phyloP scores from a whole-genome alignment of 2,329 filamentous ascomycete genomes.

The Fusarium sp. region DNA sequence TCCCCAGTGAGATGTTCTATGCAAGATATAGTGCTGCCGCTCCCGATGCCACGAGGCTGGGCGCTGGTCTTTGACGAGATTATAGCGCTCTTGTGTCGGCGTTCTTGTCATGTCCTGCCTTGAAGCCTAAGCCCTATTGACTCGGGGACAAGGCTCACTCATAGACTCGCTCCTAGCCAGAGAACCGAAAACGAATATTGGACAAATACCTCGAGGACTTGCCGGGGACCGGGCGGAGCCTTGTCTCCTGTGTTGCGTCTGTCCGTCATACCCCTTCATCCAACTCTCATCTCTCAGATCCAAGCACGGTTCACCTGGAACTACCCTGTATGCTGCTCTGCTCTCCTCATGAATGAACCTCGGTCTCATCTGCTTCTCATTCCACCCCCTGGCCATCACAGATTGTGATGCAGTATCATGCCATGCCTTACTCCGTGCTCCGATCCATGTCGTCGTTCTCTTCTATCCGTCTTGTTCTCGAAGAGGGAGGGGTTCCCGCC shows the following conservation, averaged over 20 bases:
- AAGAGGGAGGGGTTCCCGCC: conserved; percentile 17
- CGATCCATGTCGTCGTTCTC: conserved; percentile 12
- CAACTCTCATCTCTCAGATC: conserved; percentile 17
- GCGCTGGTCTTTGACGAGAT: not conserved
- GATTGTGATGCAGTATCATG: conserved; percentile 4
- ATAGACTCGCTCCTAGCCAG: not conserved
- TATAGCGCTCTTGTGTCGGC: not conserved
- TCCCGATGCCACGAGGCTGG: conserved; percentile 6
- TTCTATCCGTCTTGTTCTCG: conserved; percentile 13
- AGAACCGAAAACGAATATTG: not conserved
- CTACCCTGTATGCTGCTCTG: conserved; percentile 9
- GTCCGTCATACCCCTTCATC: conserved; percentile 21
- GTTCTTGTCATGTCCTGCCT: not conserved
- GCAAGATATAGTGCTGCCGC: conserved; percentile 39
- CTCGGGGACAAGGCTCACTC: not conserved
- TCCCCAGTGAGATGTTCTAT: conserved; percentile 27
- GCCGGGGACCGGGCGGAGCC: conserved; percentile 26
- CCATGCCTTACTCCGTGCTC: conserved; percentile 7
- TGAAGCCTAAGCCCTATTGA: not conserved
- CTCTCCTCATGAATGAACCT: conserved; percentile 24
- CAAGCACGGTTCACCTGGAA: conserved; percentile 6
- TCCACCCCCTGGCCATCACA: not conserved
- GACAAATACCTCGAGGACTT: conserved; percentile 5
- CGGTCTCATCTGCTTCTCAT: conserved; percentile 14
- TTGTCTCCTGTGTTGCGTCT: conserved; percentile 13